Evolutionary conservation across 306 rosid species (phyloP).

Genomic region (Abrus pulchellus): DNA sequence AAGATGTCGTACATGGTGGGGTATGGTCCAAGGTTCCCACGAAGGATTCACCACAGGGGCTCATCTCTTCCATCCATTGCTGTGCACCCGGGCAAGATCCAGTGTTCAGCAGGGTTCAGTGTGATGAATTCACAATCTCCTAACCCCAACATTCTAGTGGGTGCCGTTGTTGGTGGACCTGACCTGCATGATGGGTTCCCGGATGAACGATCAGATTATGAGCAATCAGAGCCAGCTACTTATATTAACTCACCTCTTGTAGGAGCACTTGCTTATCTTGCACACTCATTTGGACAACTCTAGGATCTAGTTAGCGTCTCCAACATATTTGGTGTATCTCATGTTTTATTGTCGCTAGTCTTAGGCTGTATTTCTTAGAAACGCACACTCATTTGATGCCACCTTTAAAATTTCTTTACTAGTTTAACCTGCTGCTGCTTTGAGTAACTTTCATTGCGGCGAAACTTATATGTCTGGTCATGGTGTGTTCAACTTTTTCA

Average conservation of each 20-base stretch:
- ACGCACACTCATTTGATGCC: constrained; percentile 47
- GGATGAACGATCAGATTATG: constrained; percentile 83
- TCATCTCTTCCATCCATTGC: constrained; percentile 82
- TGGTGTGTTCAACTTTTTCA: neutral
- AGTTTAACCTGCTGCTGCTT: constrained; percentile 2
- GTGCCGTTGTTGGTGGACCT: constrained; percentile 92
- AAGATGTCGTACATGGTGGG: constrained; percentile 99
- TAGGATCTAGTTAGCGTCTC: constrained; percentile 28
- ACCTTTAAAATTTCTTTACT: neutral
- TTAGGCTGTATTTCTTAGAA: constrained; percentile 34
- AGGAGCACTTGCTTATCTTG: constrained; percentile 77
- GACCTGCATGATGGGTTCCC: constrained; percentile 77
- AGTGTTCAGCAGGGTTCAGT: constrained; percentile 78
- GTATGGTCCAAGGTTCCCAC: constrained; percentile 85
- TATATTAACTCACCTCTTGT: constrained; percentile 90
- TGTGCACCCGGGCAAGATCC: constrained; percentile 81
- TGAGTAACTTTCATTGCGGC: constrained; percentile 3
- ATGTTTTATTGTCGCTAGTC: constrained; percentile 13
- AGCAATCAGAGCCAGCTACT: constrained; percentile 91
- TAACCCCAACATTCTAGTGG: constrained; percentile 77
- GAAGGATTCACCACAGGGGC: constrained; percentile 95
- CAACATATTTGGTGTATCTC: constrained; percentile 22
- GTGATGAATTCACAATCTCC: constrained; percentile 74
- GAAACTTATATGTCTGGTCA: constrained; percentile 5
- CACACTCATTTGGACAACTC: constrained; percentile 76